These are phyloP conservation scores for Talaromyces sp. DNA, from an alignment of 2,329 filamentous ascomycete species.

Conservation along the genomic window DNA sequence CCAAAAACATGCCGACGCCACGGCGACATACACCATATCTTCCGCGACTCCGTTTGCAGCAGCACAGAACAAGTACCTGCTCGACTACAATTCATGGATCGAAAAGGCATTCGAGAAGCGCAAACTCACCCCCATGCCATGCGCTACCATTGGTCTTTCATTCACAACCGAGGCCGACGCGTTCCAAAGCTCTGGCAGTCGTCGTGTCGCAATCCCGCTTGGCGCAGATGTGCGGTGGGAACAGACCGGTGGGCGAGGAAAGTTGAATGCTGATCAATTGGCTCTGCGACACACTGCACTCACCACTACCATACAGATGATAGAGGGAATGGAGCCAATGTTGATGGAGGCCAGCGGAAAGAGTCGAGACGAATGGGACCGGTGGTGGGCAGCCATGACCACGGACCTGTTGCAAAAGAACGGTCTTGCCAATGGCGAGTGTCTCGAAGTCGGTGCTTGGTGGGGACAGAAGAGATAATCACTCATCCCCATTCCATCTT, in stretches of 20 bases:
- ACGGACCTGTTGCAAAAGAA: slow-evolving; percentile 74
- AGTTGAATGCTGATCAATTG: slow-evolving; percentile 64
- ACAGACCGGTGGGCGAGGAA: slow-evolving; percentile 55
- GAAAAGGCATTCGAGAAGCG: slow-evolving; percentile 69
- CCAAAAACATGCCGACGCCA: slow-evolving; percentile 60
- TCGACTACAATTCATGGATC: slow-evolving; percentile 81
- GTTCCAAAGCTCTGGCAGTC: slow-evolving; percentile 66
- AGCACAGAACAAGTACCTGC: slow-evolving; percentile 75
- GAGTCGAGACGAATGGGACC: slow-evolving; percentile 87
- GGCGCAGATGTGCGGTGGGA: slow-evolving; percentile 79
- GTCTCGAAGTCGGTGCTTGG: slow-evolving; percentile 66
- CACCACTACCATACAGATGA: slow-evolving; percentile 74
- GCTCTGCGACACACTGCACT: slow-evolving; percentile 77
- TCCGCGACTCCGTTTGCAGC: slow-evolving; percentile 77
- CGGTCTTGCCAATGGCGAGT: slow-evolving; percentile 78
- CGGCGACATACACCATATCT: slow-evolving; percentile 79
- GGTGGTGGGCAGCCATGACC: slow-evolving; percentile 86
- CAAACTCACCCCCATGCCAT: slow-evolving; percentile 70
- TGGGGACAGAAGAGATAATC: slow-evolving; percentile 57
- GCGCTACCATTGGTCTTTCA: slow-evolving; percentile 70
- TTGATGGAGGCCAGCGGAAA: slow-evolving; percentile 80
- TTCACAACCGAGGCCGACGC: slow-evolving; percentile 76
- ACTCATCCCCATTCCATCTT: too few species aligned
- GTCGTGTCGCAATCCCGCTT: slow-evolving; percentile 80
- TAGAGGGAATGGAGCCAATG: slow-evolving; percentile 79